Evolutionary conservation across 2,329 filamentous ascomycete species (phyloP).

Genomic region (Lizonia empirigonia): DNA sequence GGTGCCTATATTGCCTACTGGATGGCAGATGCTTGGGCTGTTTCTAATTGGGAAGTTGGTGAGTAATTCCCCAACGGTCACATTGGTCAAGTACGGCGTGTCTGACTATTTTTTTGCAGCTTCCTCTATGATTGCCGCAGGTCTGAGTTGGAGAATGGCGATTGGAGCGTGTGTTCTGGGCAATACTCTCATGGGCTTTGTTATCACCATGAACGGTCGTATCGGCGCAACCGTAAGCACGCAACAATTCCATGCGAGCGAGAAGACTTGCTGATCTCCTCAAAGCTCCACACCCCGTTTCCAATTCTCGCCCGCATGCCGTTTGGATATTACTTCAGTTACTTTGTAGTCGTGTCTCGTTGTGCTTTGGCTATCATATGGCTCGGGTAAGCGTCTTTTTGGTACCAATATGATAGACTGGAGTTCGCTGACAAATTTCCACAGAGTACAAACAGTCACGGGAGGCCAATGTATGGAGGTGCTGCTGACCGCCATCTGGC

Average conservation of each 20-base stretch:
- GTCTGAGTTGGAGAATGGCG: slow-evolving; percentile 37
- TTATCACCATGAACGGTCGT: slow-evolving; percentile 35
- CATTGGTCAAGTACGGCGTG: neutral
- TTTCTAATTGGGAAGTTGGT: slow-evolving; percentile 49
- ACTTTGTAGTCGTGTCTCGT: slow-evolving; percentile 40
- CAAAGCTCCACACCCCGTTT: slow-evolving; percentile 33
- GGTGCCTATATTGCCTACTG: slow-evolving; percentile 46
- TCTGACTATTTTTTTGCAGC: slow-evolving; percentile 1
- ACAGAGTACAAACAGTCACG: slow-evolving; percentile 31
- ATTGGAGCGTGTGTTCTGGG: slow-evolving; percentile 44
- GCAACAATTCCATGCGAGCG: neutral
- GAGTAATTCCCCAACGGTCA: slow-evolving; percentile 7
- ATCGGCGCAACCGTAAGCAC: slow-evolving; percentile 33
- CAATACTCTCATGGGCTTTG: slow-evolving; percentile 37
- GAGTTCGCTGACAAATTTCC: slow-evolving; percentile 8
- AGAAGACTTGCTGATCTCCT: slow-evolving; percentile 4
- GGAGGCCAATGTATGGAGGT: slow-evolving; percentile 34
- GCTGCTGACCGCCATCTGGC: slow-evolving; percentile 35
- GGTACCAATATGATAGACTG: too few relatives aligned
- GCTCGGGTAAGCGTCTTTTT: slow-evolving; percentile 30
- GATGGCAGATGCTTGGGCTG: slow-evolving; percentile 51
- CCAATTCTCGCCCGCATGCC: slow-evolving; percentile 32
- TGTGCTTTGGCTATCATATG: slow-evolving; percentile 46
- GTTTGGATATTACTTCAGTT: slow-evolving; percentile 35
- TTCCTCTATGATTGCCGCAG: slow-evolving; percentile 39